These are phyloP conservation scores for Mycena maculata DNA, from an alignment of 768 basidiomycete species.

Conservation along the genomic window DNA sequence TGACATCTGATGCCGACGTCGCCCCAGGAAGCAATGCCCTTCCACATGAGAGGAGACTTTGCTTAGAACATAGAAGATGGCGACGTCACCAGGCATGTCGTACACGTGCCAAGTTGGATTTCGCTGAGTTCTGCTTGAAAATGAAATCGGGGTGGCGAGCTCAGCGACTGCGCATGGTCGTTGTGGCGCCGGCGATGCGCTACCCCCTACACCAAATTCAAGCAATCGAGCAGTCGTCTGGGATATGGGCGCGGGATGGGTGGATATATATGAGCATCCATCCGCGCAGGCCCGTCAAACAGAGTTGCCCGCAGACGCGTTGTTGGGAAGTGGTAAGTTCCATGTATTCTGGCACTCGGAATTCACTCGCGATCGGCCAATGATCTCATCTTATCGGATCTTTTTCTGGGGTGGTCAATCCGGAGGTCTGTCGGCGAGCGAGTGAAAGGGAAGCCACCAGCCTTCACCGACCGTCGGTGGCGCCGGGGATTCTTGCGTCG, in stretches of 20 bases:
- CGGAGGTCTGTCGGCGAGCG: slow-evolving; percentile 17
- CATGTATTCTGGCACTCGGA: slow-evolving; percentile 25
- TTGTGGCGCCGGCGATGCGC: slow-evolving; percentile 2
- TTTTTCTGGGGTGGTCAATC: background rate
- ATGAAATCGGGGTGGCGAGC: slow-evolving; percentile 20
- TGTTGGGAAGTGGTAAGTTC: slow-evolving; percentile 10
- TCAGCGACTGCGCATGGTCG: slow-evolving; percentile 19
- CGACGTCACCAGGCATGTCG: slow-evolving; percentile 18
- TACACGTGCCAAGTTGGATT: slow-evolving; percentile 21
- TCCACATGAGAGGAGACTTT: slow-evolving; percentile 28
- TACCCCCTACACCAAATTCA: background rate
- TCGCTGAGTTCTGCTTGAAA: background rate
- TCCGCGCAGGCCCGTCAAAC: slow-evolving; percentile 8
- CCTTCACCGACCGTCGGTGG: slow-evolving; percentile 8
- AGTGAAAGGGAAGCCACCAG: slow-evolving; percentile 17
- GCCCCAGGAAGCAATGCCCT: slow-evolving; percentile 19
- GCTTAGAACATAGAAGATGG: slow-evolving; percentile 21
- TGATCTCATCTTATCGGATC: slow-evolving; percentile 29
- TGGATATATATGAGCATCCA: slow-evolving; percentile 2
- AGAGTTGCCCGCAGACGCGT: slow-evolving; percentile 21
- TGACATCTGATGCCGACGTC: slow-evolving; percentile 5
- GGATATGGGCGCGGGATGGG: slow-evolving; percentile 12
- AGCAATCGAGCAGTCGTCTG: background rate
- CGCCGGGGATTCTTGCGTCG: background rate
- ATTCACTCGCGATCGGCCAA: slow-evolving; percentile 15